Base-by-base conservation (phyloP, 352 stramenopile genomes). In the Blastocystis sp. region DNA sequence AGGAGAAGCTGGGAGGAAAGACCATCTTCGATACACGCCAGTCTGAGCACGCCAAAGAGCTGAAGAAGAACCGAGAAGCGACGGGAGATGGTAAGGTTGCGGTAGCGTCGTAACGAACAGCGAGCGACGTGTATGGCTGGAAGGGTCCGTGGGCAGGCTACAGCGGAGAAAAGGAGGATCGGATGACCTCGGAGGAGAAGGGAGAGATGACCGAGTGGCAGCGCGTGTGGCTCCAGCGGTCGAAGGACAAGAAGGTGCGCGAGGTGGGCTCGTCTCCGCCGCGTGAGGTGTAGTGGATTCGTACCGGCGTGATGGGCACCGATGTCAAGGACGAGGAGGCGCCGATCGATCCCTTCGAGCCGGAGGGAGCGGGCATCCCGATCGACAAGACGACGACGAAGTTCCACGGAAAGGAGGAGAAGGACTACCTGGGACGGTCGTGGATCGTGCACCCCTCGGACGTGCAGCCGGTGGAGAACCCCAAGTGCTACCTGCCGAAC, bases 401-500 rank as follows among this genome's bases (percentile, higher is more conserved):
- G 66, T 98, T 98, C 92, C 92, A 98, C 91, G 95, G 93, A 51
- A 91, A 92, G 24, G 92, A 97, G 65, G 94, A 98, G 92, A 95
- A 94, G 85, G 96, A 98, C 91, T 99, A 98, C 92, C 95, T 98
- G 90, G 97, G 97, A 62, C 93, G 95, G 21, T 95, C 94, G 62
- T 99, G 97, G 97, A 94, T 96, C 63, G 93, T 94, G 51, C 94
- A 95, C 29, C 96, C 96, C 1, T 91, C 93, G 0, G 95, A 94
- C 19, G 90, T 98, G 35, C 93, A 93, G 26, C 90, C 93, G 10
- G 92, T 89, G 37, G 93, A 96, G 80, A 92, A 94, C 31, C 96
- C 98, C 91, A 91, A 96, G 63, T 97, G 97, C 67, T 99, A 96
- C 91, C 91, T 99, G n/a, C 97, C 97, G 4, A 98, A 99, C 91